phyloP scores from a whole-genome alignment of 1,284 basidiomycete species.

The Tilletiopsis washingtonensis region DNA sequence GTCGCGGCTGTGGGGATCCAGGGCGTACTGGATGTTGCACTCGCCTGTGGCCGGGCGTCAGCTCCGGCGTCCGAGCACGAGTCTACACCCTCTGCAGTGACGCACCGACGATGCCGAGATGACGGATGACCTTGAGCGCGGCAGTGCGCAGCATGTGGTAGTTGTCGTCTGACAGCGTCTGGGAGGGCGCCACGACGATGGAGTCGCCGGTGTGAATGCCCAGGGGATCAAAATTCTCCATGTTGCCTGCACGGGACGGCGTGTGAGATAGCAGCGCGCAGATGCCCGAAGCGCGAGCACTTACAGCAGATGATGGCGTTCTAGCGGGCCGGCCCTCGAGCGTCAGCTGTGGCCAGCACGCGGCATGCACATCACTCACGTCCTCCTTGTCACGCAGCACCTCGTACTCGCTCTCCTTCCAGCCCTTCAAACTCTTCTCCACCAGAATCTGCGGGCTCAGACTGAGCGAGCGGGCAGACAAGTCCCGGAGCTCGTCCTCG shows the following conservation, averaged over 20 bases:
- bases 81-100: background rate
- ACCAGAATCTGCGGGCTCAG: conserved; percentile 93
- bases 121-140: conserved; percentile 93
- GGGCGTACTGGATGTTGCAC: conserved; percentile 97
- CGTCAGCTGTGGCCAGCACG: background rate
- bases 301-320: conserved; percentile 83
- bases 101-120: conserved; percentile 85
- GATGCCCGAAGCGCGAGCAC: conserved; percentile 99
- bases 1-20: conserved; percentile 84
- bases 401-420: conserved; percentile 99
- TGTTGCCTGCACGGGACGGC: conserved; percentile 73
- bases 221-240: conserved; percentile 98
- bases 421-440: conserved; percentile 97
- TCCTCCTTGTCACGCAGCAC: conserved; percentile 95
- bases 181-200: conserved; percentile 98
- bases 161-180: conserved; percentile 86
- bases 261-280: conserved; percentile 98
- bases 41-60: conserved; percentile 53
- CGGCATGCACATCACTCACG: conserved; percentile 50
- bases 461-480: conserved; percentile 82
- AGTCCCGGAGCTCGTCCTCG: conserved; percentile 86
- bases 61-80: no score
- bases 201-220: conserved; percentile 99
- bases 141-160: conserved; percentile 99
- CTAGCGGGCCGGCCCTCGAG: background rate